These are phyloP conservation scores for Gossypium bickii DNA, from an alignment of 345 rosid species.

Conservation along the genomic window DNA sequence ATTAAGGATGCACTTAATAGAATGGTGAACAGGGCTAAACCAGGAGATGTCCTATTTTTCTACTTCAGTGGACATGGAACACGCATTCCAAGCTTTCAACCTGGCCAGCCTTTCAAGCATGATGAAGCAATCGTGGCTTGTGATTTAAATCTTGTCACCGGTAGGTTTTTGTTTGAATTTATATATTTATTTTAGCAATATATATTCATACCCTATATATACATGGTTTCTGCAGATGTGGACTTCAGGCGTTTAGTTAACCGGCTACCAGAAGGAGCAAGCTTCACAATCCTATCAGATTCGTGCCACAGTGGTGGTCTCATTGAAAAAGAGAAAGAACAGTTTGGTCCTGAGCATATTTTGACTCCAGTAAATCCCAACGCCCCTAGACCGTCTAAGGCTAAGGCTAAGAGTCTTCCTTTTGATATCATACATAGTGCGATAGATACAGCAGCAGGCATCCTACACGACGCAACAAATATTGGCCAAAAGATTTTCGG, in stretches of 20 bases:
- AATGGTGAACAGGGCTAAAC: background rate
- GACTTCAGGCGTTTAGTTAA: slow-evolving; percentile 44
- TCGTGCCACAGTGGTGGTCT: slow-evolving; percentile 93
- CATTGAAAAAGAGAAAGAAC: slow-evolving; percentile 78
- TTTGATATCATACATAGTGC: slow-evolving; percentile 44
- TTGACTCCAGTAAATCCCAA: background rate
- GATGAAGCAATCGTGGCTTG: background rate
- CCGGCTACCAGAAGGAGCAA: slow-evolving; percentile 63
- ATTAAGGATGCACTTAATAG: background rate
- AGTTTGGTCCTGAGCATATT: slow-evolving; percentile 39
- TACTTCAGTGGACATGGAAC: background rate
- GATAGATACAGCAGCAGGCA: background rate
- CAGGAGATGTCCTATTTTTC: background rate
- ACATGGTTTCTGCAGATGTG: background rate
- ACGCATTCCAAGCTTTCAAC: background rate
- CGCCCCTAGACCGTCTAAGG: slow-evolving; percentile 20
- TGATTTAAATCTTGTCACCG: background rate
- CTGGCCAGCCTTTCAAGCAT: background rate
- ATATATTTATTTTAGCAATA: too few species aligned
- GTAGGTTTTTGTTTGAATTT: background rate
- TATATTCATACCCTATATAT: background rate
- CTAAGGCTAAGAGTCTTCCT: slow-evolving; percentile 18
- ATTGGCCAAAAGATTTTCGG: background rate
- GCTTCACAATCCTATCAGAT: slow-evolving; percentile 77
- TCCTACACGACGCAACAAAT: background rate